Conservation (phyloP, 192 early-diverging fungal species). For the Backusella luteola region DNA sequence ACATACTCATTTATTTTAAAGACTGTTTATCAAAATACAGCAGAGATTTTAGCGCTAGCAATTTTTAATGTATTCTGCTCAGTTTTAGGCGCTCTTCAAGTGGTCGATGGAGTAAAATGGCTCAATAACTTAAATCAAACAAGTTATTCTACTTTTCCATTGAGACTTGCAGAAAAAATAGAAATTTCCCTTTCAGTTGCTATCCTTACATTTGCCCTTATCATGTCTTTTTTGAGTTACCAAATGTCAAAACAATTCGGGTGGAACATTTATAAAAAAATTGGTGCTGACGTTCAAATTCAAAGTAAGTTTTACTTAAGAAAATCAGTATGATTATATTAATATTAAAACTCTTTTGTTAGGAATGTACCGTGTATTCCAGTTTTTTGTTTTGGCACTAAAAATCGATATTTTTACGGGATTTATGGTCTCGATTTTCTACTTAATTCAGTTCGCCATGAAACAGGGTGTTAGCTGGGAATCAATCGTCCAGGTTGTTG, state of each 20-base stretch:
- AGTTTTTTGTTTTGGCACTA: conserved; percentile 76
- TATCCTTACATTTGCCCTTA: conserved; percentile 27
- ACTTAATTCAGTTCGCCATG: conserved; percentile 44
- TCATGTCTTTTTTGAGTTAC: conserved; percentile 28
- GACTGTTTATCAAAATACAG: conserved; percentile 41
- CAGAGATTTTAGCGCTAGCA: conserved; percentile 37
- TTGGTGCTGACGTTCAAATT: conserved; percentile 62
- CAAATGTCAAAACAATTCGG: conserved; percentile 36
- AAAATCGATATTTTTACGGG: conserved; percentile 83
- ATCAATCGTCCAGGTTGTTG: conserved; percentile 26
- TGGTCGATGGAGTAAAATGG: conserved; percentile 38
- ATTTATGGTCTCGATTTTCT: conserved; percentile 64
- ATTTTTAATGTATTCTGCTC: conserved; percentile 39
- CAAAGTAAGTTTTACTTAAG: conserved; percentile 44
- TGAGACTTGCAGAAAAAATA: conserved; percentile 31
- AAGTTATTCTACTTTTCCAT: conserved; percentile 9
- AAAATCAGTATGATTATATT: not conserved
- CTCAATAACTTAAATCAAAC: conserved; percentile 10
- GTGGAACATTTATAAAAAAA: conserved; percentile 66
- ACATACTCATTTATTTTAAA: conserved; percentile 10
- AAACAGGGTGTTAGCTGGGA: conserved; percentile 25
- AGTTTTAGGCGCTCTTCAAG: conserved; percentile 31
- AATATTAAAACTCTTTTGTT: not conserved
- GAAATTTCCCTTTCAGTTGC: conserved; percentile 34
- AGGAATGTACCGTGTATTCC: conserved; percentile 64